phyloP scores from a whole-genome alignment of 805 yeast genomes.

The Lipomyces anomalus region DNA sequence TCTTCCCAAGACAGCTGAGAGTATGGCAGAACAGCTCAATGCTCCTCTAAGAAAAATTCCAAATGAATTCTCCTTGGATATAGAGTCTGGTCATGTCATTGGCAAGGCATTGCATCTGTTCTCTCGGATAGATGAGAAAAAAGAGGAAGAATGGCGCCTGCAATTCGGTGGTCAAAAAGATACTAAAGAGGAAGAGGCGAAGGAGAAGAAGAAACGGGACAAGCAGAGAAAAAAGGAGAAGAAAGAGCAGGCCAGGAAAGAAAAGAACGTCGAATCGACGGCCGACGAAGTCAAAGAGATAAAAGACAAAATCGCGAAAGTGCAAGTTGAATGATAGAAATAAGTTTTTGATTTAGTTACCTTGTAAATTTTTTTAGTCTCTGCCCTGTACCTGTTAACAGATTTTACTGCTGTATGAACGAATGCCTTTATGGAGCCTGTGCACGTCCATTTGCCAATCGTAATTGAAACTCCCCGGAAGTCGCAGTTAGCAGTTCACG shows the following conservation, averaged over 20 bases:
- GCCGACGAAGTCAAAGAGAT: conserved; percentile 8
- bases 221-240: conserved; percentile 18
- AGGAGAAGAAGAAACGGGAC: conserved; percentile 20
- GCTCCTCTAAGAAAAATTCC: conserved; percentile 76
- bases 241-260: conserved; percentile 14
- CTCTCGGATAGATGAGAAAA: conserved; percentile 83
- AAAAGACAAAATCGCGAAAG: too few species aligned
- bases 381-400: too few species aligned
- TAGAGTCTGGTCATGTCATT: conserved; percentile 77
- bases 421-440: too few species aligned
- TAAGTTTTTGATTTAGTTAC: too few species aligned
- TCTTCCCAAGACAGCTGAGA: conserved; percentile 76
- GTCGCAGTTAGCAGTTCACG: too few species aligned
- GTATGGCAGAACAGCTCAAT: conserved; percentile 72
- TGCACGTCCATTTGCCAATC: too few species aligned
- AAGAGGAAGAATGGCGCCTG: conserved; percentile 79
- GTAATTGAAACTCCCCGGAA: too few species aligned
- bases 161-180: conserved; percentile 86
- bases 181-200: conserved; percentile 35
- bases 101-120: conserved; percentile 89
- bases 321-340: too few species aligned
- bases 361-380: too few species aligned
- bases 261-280: conserved; percentile 5
- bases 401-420: too few species aligned
- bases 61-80: conserved; percentile 61